A percentile compares a stretch with the other conserved stretches of the same genome.
These are phyloP conservation scores for Albophoma yamanashiensis DNA, from an alignment of 2,329 filamentous ascomycete genomes.

Conservation along the genomic window DNA sequence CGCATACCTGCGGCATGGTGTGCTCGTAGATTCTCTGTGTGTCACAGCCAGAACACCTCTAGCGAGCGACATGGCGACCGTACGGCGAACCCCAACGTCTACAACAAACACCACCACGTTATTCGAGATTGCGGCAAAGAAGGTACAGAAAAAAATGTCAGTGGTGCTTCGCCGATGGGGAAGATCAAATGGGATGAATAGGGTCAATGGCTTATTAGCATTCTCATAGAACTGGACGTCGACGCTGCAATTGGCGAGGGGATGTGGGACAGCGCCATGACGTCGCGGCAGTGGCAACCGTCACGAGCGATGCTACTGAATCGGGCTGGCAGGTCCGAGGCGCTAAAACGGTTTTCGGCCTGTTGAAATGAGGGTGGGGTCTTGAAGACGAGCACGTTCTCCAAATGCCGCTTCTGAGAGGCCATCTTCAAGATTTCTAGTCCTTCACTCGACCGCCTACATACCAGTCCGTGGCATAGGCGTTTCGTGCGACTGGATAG, in stretches of 20 bases:
- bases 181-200: not conserved
- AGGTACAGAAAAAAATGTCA: too few species aligned
- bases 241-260: too few species aligned
- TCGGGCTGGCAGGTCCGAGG: not conserved
- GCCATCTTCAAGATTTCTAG: not conserved
- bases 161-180: not conserved
- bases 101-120: not conserved
- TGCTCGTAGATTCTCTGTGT: too few species aligned
- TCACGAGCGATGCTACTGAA: not conserved
- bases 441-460: conserved; percentile 1
- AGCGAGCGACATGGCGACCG: too few species aligned
- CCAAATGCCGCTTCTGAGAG: conserved; percentile 1
- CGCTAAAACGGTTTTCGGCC: not conserved
- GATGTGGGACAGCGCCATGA: not conserved
- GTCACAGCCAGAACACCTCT: too few species aligned
- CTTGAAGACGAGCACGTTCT: not conserved
- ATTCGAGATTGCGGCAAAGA: not conserved
- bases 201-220: not conserved
- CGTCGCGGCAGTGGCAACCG: not conserved
- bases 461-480: conserved; percentile 3
- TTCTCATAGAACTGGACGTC: too few species aligned
- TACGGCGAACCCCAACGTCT: not conserved
- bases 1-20: too few species aligned
- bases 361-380: not conserved
- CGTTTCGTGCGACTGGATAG: not conserved